Conservation (phyloP, 306 rosid species). For the Luffa acutangula region DNA sequence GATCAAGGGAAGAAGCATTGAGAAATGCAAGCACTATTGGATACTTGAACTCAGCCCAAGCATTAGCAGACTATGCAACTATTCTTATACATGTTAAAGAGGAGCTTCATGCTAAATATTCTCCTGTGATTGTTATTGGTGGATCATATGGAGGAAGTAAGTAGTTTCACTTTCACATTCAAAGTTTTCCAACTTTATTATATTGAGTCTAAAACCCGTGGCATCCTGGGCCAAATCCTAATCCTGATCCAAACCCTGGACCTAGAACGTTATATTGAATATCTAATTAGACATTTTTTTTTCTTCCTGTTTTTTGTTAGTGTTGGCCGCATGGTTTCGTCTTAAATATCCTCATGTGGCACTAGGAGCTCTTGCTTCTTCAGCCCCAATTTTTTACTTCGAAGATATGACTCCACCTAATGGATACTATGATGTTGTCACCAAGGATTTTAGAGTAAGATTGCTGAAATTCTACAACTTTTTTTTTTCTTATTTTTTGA, state of each 20-base stretch:
- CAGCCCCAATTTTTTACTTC: constrained; percentile 69
- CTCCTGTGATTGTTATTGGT: constrained; percentile 56
- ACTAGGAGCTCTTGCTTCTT: constrained; percentile 70
- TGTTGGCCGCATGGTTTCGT: constrained; percentile 81
- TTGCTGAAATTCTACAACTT: background rate
- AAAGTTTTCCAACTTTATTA: background rate
- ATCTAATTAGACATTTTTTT: background rate
- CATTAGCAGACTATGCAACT: constrained; percentile 59
- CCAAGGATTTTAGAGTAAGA: constrained; percentile 51
- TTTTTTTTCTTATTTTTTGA: background rate
- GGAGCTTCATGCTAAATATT: constrained; percentile 20
- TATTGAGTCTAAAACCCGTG: too few species aligned
- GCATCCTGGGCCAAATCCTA: too few species aligned
- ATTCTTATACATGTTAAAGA: constrained; percentile 39
- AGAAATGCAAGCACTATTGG: constrained; percentile 47
- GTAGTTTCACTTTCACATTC: background rate
- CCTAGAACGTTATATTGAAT: background rate
- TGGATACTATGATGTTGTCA: constrained; percentile 41
- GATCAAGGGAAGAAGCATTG: constrained; percentile 48
- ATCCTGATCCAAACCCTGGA: too few species aligned
- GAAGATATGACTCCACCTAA: constrained; percentile 33
- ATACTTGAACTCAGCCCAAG: constrained; percentile 75
- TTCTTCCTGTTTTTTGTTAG: constrained; percentile 31
- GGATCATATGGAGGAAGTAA: constrained; percentile 85
- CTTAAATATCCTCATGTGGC: constrained; percentile 70